Base-by-base conservation (phyloP, 2,329 filamentous ascomycete species). In the Penicillium sp. region DNA sequence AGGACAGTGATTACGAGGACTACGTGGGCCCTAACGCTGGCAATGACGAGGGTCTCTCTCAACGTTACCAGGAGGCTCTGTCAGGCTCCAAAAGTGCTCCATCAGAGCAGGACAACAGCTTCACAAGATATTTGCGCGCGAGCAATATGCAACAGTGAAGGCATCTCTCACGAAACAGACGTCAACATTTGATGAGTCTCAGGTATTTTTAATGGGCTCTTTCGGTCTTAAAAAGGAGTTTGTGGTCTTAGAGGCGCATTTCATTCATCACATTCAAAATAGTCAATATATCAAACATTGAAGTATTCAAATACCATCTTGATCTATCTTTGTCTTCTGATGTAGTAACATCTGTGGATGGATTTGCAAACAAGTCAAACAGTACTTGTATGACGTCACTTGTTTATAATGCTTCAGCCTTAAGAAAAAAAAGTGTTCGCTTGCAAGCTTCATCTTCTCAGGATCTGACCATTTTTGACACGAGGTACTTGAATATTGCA, bases 1-100 rank as follows among this genome's bases (percentile, higher is more conserved):
- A 75, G 10, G 82, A 77, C 38, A 73, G 75, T 50, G 75, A 77
- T 10, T 55, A 55, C 44, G 77, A 80, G 19, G 73, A 84, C 30
- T 84, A 82, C 22, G 78, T 82, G n/a, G 83, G 83, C 26, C 80
- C 82, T 9, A 82, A 82, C 36, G 84, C 85, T 56, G 76, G 77
- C 25, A 81, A 85, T 60, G 81, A 84, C 58, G 82, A 87, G 58
- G 86, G 89, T 2, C 79, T 96, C 44, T 85, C 89, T 68, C 79
- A 84, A 47, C 81, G 91, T 61, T 97, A 97, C 70, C 82, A 89
- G 69, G 83, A 89, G 41, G 90, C 91, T 0, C 78, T 95, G 66
- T 79, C 81, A 36, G 83, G 85, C 12, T 83, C 68, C 31, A 68
- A 73, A 47, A 67, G 67, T 44, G 66, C 62, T 12, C 69, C 69